A percentile compares a stretch with the other conserved stretches of the same genome.
Conservation (phyloP, 352 stramenopile genomes). For the Globisporangium polare region DNA sequence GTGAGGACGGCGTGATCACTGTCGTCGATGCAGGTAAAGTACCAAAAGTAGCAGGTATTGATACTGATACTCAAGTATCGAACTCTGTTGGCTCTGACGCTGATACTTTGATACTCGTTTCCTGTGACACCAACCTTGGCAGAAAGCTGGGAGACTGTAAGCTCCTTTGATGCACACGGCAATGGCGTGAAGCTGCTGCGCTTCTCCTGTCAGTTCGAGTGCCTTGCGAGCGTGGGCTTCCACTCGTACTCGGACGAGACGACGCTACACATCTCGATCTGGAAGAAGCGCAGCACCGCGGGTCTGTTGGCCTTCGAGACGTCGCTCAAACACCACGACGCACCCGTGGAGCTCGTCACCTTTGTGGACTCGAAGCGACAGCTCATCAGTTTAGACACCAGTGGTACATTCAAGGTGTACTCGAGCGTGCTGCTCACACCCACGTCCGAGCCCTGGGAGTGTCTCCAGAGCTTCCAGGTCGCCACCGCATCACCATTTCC, state of each 20-base stretch:
- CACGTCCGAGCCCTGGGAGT: conserved; percentile 47
- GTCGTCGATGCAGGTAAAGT: conserved; percentile 36
- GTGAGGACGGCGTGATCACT: conserved; percentile 49
- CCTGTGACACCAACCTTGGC: not conserved
- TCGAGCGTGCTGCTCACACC: conserved; percentile 43
- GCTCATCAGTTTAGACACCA: conserved; percentile 49
- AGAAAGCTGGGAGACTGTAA: conserved; percentile 41
- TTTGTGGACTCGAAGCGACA: conserved; percentile 63
- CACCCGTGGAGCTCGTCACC: conserved; percentile 35
- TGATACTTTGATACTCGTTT: not conserved
- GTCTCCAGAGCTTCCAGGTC: conserved; percentile 36
- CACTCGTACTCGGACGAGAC: conserved; percentile 68
- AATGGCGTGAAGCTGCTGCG: conserved; percentile 52
- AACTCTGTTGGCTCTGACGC: not conserved
- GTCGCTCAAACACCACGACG: conserved; percentile 30
- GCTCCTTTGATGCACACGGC: conserved; percentile 49
- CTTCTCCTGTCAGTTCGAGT: conserved; percentile 42
- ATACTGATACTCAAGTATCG: not conserved
- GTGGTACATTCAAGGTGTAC: conserved; percentile 37
- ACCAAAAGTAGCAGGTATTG: not conserved
- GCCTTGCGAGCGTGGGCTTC: conserved; percentile 52
- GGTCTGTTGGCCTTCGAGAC: conserved; percentile 28
- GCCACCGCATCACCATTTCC: not conserved
- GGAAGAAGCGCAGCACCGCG: conserved; percentile 32
- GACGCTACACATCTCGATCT: conserved; percentile 51